Conservation (phyloP, 1,284 basidiomycete genomes). For the Termitomyces sp. region DNA sequence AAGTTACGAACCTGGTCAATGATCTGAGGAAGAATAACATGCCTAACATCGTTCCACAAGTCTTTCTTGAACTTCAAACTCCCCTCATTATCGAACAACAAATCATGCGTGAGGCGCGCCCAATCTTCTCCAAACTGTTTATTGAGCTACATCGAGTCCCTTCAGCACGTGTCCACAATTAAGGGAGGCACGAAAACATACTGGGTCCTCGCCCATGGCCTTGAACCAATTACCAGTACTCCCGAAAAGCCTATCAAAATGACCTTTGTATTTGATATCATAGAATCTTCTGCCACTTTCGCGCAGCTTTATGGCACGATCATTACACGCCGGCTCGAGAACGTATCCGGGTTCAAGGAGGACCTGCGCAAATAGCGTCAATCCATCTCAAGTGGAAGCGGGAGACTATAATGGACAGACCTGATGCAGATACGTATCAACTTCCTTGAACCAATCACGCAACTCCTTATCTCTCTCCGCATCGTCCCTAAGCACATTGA, state of each 20-base stretch:
- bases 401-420: constrained; percentile 27
- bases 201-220: constrained; percentile 79
- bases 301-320: constrained; percentile 54
- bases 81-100: constrained; percentile 85
- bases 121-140: constrained; percentile 73
- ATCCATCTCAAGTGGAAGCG: neutral
- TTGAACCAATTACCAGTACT: constrained; percentile 73
- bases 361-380: constrained; percentile 31
- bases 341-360: constrained; percentile 88
- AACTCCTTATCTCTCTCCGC: constrained; percentile 75
- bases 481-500: constrained; percentile 74
- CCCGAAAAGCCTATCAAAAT: constrained; percentile 81
- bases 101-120: constrained; percentile 76
- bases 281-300: constrained; percentile 79
- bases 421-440: constrained; percentile 66
- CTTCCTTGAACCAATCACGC: constrained; percentile 67
- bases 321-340: constrained; percentile 72
- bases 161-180: neutral
- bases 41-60: constrained; percentile 83
- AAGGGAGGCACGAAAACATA: constrained; percentile 17
- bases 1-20: constrained; percentile 52
- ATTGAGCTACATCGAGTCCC: constrained; percentile 28
- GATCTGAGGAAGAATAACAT: constrained; percentile 77
- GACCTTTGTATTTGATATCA: constrained; percentile 76
- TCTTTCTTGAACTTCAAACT: constrained; percentile 84